Conservation (phyloP, 2,329 filamentous ascomycete species). For the Ceratocystiopsis sp. region DNA sequence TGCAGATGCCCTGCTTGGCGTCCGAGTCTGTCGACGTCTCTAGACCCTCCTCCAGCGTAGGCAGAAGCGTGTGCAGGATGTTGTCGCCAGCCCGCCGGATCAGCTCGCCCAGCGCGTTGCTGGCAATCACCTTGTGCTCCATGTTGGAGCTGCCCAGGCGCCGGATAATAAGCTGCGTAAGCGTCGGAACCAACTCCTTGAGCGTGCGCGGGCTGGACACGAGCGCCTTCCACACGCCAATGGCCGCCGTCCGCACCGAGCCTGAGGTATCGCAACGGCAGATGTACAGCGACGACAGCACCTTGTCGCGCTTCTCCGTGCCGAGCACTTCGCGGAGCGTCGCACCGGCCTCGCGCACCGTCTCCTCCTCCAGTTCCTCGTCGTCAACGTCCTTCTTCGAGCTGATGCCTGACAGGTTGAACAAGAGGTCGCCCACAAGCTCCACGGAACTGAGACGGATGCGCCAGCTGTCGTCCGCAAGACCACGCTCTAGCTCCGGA, state of each 20-base stretch:
- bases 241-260: slow-evolving; percentile 73
- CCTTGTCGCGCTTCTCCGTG: slow-evolving; percentile 91
- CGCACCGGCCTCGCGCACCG: slow-evolving; percentile 68
- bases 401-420: slow-evolving; percentile 92
- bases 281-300: slow-evolving; percentile 92
- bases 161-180: slow-evolving; percentile 87
- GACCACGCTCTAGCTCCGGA: slow-evolving; percentile 84
- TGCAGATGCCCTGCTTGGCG: slow-evolving; percentile 91
- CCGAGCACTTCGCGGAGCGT: slow-evolving; percentile 91
- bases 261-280: slow-evolving; percentile 94
- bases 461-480: slow-evolving; percentile 94
- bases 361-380: slow-evolving; percentile 61
- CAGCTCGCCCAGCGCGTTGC: slow-evolving; percentile 88
- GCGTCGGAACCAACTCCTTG: slow-evolving; percentile 86
- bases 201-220: slow-evolving; percentile 83
- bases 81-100: slow-evolving; percentile 94
- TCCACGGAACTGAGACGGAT: slow-evolving; percentile 98
- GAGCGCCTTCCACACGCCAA: slow-evolving; percentile 91
- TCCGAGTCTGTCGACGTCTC: slow-evolving; percentile 79
- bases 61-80: slow-evolving; percentile 71
- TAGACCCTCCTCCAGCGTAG: slow-evolving; percentile 81
- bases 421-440: slow-evolving; percentile 86
- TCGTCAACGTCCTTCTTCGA: slow-evolving; percentile 48
- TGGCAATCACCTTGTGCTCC: slow-evolving; percentile 97
- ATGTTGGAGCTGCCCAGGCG: slow-evolving; percentile 89